Base-by-base conservation (phyloP, 106 monocot species). In the Acorus calamus region DNA sequence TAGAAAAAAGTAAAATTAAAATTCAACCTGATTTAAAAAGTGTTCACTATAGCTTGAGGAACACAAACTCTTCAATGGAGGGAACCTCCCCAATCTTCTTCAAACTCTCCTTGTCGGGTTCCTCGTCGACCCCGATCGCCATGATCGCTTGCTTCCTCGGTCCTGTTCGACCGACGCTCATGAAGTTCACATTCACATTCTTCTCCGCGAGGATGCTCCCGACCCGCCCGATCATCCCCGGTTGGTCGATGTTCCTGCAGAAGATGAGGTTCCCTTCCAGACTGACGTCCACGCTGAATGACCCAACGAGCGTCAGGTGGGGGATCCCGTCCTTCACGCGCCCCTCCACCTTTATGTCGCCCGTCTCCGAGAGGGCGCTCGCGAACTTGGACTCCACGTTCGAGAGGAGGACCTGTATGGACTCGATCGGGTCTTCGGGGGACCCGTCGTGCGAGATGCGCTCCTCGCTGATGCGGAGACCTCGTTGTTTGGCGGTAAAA, bases 301-400 rank as follows among this genome's bases (percentile, higher is more conserved):
- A 79, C 0, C 92, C 92, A 0, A 92, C 82, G 0, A 71, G 72
- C 6, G 82, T 88, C 28, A 92, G 80, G 58, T 83, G 84, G 0
- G 84, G 84, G 3, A 74, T 60, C 6, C 88, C 85, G 46, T 92
- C 88, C 71, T 78, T 92, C 58, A 92, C 88, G 60, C 79, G 75
- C 13, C 92, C 92, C 58, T 82, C 87, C 2, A 88, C 88, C 28
- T 61, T 61, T 11, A 92, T 77, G 3, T 92, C 82, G 3, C 85
- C 92, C 0, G 57, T 53, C 42, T 85, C 82, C 2, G 85, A 85
- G 41, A 88, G 42, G 28, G 92, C 92, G 41, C 85, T 69, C 3
- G 88, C 87, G n/a, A 92, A 92, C 44, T 75, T 83, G 49, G 87
- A 82, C 41, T 85, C 73, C 0, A 88, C 92, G 11, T 88, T 73